These are phyloP conservation scores for Cunninghamia lanceolata DNA, from an alignment of 75 land plant genomes.

Conservation along the genomic window DNA sequence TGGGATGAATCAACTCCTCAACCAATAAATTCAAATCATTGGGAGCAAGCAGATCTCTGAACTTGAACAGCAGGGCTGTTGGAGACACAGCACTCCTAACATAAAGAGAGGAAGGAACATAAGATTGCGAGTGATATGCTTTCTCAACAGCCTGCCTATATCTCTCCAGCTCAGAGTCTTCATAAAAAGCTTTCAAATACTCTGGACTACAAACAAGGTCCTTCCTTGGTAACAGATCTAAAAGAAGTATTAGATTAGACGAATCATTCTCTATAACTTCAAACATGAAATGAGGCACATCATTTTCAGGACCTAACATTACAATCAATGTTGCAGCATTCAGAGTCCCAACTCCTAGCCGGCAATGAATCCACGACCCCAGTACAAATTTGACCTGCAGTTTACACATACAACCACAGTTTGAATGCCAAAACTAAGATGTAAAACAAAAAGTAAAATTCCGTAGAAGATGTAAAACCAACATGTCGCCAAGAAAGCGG, in stretches of 20 bases:
- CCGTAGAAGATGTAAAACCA: background rate
- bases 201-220: conserved; percentile 42
- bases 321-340: conserved; percentile 41
- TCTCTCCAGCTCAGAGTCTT: conserved; percentile 36
- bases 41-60: conserved; percentile 11
- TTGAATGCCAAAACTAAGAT: background rate
- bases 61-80: conserved; percentile 42
- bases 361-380: conserved; percentile 52
- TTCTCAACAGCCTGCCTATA: conserved; percentile 28
- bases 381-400: conserved; percentile 40
- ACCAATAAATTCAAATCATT: conserved; percentile 26
- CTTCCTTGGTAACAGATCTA: conserved; percentile 40
- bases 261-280: conserved; percentile 41
- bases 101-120: conserved; percentile 33
- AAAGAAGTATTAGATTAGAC: conserved; percentile 25
- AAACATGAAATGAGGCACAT: conserved; percentile 43
- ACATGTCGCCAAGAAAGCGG: background rate
- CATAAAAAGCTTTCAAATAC: conserved; percentile 35
- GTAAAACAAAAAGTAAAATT: too few relatives aligned
- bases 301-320: conserved; percentile 40
- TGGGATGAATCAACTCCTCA: conserved; percentile 33
- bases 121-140: conserved; percentile 31
- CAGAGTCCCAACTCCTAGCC: conserved; percentile 30
- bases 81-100: conserved; percentile 49
- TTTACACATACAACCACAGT: background rate